phyloP scores from a whole-genome alignment of 179 eudicot genomes.

The Nepenthes alata region DNA sequence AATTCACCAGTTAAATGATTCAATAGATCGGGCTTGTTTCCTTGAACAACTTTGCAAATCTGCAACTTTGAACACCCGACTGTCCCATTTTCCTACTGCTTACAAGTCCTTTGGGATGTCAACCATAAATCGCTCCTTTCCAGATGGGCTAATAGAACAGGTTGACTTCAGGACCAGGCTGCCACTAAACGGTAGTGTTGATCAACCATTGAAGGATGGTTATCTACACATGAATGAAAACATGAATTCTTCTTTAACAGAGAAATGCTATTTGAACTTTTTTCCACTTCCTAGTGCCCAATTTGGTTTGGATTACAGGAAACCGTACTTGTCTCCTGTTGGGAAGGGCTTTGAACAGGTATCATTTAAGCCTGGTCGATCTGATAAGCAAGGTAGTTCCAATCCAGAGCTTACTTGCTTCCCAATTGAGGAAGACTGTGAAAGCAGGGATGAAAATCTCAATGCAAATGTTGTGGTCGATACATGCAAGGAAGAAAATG shows the following conservation, averaged over 20 bases:
- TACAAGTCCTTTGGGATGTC: conserved; percentile 21
- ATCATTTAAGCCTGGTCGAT: conserved; percentile 44
- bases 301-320: conserved; percentile 27
- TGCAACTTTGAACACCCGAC: conserved; percentile 43
- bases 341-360: conserved; percentile 39
- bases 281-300: conserved; percentile 31
- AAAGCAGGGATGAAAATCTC: conserved; percentile 47
- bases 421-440: conserved; percentile 80
- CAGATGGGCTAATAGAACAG: conserved; percentile 50
- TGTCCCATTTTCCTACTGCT: conserved; percentile 36
- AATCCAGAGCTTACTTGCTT: conserved; percentile 80
- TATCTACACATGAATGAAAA: conserved; percentile 11
- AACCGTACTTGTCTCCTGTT: conserved; percentile 44
- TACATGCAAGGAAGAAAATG: conserved; percentile 15
- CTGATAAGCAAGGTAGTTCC: conserved; percentile 44
- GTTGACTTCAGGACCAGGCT: conserved; percentile 20
- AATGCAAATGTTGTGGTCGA: conserved; percentile 24
- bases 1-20: conserved; percentile 24
- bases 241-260: conserved; percentile 16
- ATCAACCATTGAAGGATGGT: conserved; percentile 10
- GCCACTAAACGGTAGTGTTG: conserved; percentile 17
- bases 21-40: conserved; percentile 39
- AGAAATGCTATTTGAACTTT: conserved; percentile 33
- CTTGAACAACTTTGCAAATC: conserved; percentile 46
- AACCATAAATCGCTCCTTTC: conserved; percentile 41